These are phyloP conservation scores for Panus rudis DNA, from an alignment of 768 basidiomycete species.

Conservation along the genomic window DNA sequence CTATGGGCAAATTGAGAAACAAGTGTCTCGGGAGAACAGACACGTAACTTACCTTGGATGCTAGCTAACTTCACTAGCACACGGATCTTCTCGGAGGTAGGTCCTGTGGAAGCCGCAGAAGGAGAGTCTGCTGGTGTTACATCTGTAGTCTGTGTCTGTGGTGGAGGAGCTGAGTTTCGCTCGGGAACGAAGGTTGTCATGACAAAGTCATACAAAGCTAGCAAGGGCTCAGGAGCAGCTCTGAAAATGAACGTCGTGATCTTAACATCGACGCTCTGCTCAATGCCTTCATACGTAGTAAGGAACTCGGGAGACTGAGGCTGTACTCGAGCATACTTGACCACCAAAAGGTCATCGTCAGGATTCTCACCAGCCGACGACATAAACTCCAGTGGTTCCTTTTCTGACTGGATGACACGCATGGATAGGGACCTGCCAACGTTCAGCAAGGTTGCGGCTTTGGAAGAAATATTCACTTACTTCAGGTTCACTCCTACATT, in stretches of 20 bases:
- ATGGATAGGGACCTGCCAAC: conserved; percentile 61
- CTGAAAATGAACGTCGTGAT: conserved; percentile 89
- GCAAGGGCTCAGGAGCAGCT: conserved; percentile 83
- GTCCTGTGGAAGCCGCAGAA: conserved; percentile 3
- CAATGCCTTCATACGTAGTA: conserved; percentile 72
- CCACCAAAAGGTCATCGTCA: conserved; percentile 62
- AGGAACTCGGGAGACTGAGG: conserved; percentile 80
- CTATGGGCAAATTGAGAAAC: conserved; percentile 33
- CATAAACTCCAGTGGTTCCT: conserved; percentile 52
- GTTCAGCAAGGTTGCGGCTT: not conserved
- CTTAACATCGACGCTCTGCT: conserved; percentile 81
- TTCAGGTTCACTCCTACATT: conserved; percentile 75
- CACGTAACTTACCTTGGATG: conserved; percentile 54
- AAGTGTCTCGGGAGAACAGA: not conserved
- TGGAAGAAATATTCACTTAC: conserved; percentile 30
- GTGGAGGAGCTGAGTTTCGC: conserved; percentile 2
- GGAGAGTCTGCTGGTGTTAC: not conserved
- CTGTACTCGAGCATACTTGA: conserved; percentile 77
- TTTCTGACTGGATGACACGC: conserved; percentile 56
- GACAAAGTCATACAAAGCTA: conserved; percentile 91
- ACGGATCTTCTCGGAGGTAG: conserved; percentile 55
- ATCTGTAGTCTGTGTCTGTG: no score
- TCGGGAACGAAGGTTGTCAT: conserved; percentile 89
- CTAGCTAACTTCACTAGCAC: conserved; percentile 79
- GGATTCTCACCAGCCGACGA: conserved; percentile 46